Percentiles rank a stretch among this genome's conserved stretches.
These are phyloP conservation scores for Corylus avellana DNA, from an alignment of 306 rosid genomes.

Conservation along the genomic window DNA sequence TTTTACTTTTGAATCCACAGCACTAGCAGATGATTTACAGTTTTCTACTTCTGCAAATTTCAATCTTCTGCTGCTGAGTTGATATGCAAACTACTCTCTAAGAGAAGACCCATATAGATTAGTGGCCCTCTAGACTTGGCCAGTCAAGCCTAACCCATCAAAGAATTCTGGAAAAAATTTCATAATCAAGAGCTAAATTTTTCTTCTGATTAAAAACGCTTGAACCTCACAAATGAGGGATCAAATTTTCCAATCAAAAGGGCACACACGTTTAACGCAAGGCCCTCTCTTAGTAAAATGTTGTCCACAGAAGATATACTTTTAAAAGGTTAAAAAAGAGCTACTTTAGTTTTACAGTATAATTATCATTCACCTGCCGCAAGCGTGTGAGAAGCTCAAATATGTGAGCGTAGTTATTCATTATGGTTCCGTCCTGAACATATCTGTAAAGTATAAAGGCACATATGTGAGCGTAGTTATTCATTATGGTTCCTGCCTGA, in stretches of 20 bases:
- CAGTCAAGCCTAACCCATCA: background rate
- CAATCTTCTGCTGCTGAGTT: background rate
- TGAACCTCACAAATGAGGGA: background rate
- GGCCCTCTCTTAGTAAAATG: background rate
- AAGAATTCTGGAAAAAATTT: background rate
- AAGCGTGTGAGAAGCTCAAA: constrained; percentile 92
- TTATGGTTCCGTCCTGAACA: constrained; percentile 61
- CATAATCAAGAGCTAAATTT: background rate
- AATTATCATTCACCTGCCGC: constrained; percentile 67
- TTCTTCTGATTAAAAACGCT: background rate
- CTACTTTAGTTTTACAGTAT: background rate
- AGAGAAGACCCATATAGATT: background rate
- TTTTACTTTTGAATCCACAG: no score
- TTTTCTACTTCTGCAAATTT: background rate
- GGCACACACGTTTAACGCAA: background rate
- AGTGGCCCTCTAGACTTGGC: background rate
- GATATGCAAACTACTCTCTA: background rate
- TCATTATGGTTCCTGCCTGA: constrained; percentile 61
- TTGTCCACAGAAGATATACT: background rate
- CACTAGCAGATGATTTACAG: background rate
- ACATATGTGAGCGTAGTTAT: constrained; percentile 85
- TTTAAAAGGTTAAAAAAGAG: background rate
- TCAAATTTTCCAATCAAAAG: background rate
- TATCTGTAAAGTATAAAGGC: constrained; percentile 41
- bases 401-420: constrained; percentile 85